Percentiles rank a stretch among this genome's conserved stretches.
Evolutionary conservation across 2,329 filamentous ascomycete species (phyloP).

Genomic region (Trichoderma sp.): DNA sequence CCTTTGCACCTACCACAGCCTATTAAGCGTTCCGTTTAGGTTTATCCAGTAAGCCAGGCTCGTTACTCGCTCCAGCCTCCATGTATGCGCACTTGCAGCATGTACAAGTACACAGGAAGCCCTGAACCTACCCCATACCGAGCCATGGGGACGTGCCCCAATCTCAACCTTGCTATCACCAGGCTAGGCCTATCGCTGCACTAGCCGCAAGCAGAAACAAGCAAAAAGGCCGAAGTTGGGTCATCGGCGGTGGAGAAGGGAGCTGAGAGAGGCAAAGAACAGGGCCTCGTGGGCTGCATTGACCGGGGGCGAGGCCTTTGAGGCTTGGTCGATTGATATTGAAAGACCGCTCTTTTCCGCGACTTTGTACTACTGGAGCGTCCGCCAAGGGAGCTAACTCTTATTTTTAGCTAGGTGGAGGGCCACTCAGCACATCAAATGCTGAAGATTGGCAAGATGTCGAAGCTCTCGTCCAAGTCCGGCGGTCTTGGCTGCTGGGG

Average conservation of each 20-base stretch:
- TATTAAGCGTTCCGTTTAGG: not conserved
- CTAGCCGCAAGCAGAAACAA: constrained; percentile 1
- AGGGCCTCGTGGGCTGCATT: constrained; percentile 13
- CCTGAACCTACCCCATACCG: constrained; percentile 15
- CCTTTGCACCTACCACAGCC: not conserved
- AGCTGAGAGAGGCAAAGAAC: constrained; percentile 23
- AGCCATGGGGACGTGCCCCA: constrained; percentile 7
- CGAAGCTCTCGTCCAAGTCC: not conserved
- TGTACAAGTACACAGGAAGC: constrained; percentile 18
- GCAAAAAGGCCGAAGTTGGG: constrained; percentile 15
- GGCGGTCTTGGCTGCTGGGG: not conserved
- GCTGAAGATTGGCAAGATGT: not conserved
- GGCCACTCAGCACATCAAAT: not conserved
- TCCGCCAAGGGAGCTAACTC: constrained; percentile 15
- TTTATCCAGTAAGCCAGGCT: not conserved
- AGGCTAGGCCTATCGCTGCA: constrained; percentile 10
- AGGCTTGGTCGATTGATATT: constrained; percentile 17
- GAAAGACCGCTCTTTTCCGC: constrained; percentile 1
- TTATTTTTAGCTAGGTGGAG: not conserved
- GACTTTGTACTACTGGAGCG: not conserved
- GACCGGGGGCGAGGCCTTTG: constrained; percentile 9
- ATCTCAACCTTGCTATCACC: not conserved
- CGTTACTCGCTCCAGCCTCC: not conserved
- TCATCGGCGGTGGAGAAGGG: constrained; percentile 12
- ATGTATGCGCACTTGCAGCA: not conserved